Base-by-base conservation (phyloP, 2,329 filamentous ascomycete species). In the Fusarium compactum region DNA sequence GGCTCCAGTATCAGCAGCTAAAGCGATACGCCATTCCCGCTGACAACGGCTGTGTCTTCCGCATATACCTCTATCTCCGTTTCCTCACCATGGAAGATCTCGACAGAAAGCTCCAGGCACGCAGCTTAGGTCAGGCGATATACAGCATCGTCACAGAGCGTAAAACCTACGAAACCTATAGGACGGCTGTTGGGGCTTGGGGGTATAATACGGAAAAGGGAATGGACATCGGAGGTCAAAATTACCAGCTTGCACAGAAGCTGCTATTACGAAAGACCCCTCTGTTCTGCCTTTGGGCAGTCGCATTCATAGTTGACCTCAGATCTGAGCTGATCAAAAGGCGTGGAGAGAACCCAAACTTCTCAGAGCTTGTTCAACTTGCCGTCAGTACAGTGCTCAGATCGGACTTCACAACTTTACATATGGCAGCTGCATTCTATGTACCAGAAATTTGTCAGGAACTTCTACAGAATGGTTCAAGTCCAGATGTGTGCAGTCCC, bases 311-410 rank as follows among this genome's bases (percentile, higher is more conserved):
- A 4, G 3, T 38, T 6, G 9, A 18, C 6, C 5, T 18, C 8
- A 38, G 32, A 18, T 4, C 5, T 1, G 5, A 18, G 5, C 0
- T 18, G 32, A 34, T 10, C 8, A 0, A 10, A 6, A 0, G 2
- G 2, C 5, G 9, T 18, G 9, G 1, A 18, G 0, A 18, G 9
- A 9, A 2, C 3, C 32, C 1, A 11, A 4, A 18, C 1, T 0
- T 38, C 5, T 4, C 32, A 0, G 9, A 38, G 0, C 8, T 38
- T 11, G 6, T 1, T 38, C 32, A 2, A 6, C 9, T 18, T 18
- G 32, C 32, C 9, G 3, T 38, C 16, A 38, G 5, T 18, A 38
- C 32, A 4, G 32, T 38, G 32, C 32, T 38, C 5, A 38, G 32
- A 18, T 1, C 32, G 16, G 32, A 38, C 16, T 38, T 38, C 32